A percentile compares a stretch with the other conserved stretches of the same genome.
Conservation (phyloP, 306 rosid genomes). For the Sicyos baderoa region DNA sequence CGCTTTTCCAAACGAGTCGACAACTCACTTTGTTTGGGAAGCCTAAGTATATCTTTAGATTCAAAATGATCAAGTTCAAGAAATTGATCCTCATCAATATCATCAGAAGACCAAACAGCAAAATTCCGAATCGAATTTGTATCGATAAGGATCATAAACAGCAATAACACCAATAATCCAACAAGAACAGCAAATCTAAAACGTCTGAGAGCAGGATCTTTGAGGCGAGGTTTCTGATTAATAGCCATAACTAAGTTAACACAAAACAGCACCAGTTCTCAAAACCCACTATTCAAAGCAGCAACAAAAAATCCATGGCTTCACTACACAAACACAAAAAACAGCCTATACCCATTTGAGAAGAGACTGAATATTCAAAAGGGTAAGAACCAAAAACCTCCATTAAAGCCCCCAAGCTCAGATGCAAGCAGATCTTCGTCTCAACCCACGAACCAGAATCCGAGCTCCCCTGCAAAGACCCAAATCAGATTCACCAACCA, state of each 20-base stretch:
- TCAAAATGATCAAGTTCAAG: conserved; percentile 24
- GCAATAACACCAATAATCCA: conserved; percentile 49
- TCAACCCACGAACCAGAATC: conserved; percentile 26
- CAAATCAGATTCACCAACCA: conserved; percentile 12
- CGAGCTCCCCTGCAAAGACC: conserved; percentile 9
- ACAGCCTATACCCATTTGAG: conserved; percentile 22
- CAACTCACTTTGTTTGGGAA: conserved; percentile 59
- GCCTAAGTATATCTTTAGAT: conserved; percentile 25
- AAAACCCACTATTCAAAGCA: conserved; percentile 19
- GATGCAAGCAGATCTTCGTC: conserved; percentile 29
- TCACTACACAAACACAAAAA: conserved; percentile 20
- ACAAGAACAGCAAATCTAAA: conserved; percentile 45
- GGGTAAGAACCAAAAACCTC: conserved; percentile 38
- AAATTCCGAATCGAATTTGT: conserved; percentile 34
- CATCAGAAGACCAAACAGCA: conserved; percentile 21
- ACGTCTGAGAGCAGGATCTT: conserved; percentile 54
- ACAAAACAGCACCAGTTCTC: conserved; percentile 17
- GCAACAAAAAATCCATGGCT: conserved; percentile 25
- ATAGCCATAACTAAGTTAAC: conserved; percentile 30
- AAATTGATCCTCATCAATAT: conserved; percentile 23
- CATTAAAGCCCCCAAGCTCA: conserved; percentile 23
- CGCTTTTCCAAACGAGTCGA: conserved; percentile 53
- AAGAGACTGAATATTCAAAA: conserved; percentile 20
- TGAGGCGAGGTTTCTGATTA: conserved; percentile 48
- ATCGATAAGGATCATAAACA: conserved; percentile 46